Base-by-base conservation (phyloP, 345 rosid genomes). In the Acer campestre region DNA sequence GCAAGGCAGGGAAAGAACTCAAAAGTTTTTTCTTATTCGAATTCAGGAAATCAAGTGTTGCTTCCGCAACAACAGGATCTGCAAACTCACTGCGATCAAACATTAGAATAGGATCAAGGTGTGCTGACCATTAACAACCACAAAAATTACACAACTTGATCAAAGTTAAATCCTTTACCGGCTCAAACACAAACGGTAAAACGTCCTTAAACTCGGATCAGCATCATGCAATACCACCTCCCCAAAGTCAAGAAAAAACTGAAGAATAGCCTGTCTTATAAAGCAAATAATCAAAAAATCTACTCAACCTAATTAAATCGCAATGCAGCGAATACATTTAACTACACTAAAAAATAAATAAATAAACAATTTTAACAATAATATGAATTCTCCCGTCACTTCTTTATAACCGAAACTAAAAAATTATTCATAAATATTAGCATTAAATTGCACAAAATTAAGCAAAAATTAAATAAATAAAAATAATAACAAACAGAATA, bases 161-260 rank as follows among this genome's bases (percentile, higher is more conserved):
- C 10, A 51, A 56, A 3, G 3, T 58, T 75, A 59, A n/a, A 76
- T 74, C 75, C 64, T 79, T 74, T 80, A 95, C 99, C 97, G 91
- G 89, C 97, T 92, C 89, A 96, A 90, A 82, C 97, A 94, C 2
- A 90, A 90, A 23, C 94, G 94, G 72, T 92, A 89, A 81, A 92
- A 96, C 8, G 89, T 80, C 76, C 86, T 81, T 53, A 95, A 78
- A 81, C 91, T 92, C 12, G 96, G 92, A 86, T 95, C 98, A 82
- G 99, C 93, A 87, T 96, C 98, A 79, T 92, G 98, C 25, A 96
- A 84, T 79, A 91, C 97, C 68, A 87, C 69, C 63, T 96, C 99
- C 22, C 99, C 98, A 40, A 89, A 92, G 82, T 92, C 97, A 62
- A 96, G 93, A 81, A 83, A 94, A 86, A 92, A 90, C 74, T 89